A percentile compares a stretch with the other conserved stretches of the same genome.
Evolutionary conservation across 805 yeast genomes (phyloP).

Genomic region (Candida incommunis): DNA sequence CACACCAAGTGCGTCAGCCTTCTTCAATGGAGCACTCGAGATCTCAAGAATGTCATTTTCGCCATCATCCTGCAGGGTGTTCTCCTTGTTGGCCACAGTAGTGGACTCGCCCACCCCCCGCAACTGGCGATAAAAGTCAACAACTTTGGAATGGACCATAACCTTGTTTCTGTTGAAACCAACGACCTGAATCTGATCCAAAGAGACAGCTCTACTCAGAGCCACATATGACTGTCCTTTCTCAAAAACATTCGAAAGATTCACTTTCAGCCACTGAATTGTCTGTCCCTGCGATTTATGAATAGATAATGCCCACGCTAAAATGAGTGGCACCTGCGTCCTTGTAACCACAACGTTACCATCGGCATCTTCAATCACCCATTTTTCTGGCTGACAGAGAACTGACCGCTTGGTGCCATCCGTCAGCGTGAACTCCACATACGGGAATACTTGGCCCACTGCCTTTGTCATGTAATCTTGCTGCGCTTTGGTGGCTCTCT

Average conservation of each 20-base stretch:
- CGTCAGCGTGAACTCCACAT: slow-evolving; percentile 60
- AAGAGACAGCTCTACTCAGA: slow-evolving; percentile 71
- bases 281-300: slow-evolving; percentile 97
- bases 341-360: slow-evolving; percentile 58
- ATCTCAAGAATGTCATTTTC: slow-evolving; percentile 2
- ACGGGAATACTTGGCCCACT: slow-evolving; percentile 34
- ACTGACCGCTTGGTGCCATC: slow-evolving; percentile 66
- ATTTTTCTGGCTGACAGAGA: slow-evolving; percentile 66
- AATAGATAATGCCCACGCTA: slow-evolving; percentile 95
- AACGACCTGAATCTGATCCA: slow-evolving; percentile 70
- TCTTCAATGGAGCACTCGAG: neutral
- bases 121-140: slow-evolving; percentile 40
- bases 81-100: slow-evolving; percentile 2
- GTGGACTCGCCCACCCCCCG: slow-evolving; percentile 25
- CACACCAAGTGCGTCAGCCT: neutral
- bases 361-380: slow-evolving; percentile 65
- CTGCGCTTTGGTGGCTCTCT: slow-evolving; percentile 4
- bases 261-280: slow-evolving; percentile 59
- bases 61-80: slow-evolving; percentile 7
- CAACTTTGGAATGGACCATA: slow-evolving; percentile 56
- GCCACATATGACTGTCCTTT: slow-evolving; percentile 96
- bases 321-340: slow-evolving; percentile 68
- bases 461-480: slow-evolving; percentile 1
- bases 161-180: slow-evolving; percentile 57
- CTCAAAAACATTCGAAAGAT: slow-evolving; percentile 64